Percentiles rank a stretch among this genome's conserved stretches.
Conservation (phyloP, 768 basidiomycete species). For the Mycena haematopus region DNA sequence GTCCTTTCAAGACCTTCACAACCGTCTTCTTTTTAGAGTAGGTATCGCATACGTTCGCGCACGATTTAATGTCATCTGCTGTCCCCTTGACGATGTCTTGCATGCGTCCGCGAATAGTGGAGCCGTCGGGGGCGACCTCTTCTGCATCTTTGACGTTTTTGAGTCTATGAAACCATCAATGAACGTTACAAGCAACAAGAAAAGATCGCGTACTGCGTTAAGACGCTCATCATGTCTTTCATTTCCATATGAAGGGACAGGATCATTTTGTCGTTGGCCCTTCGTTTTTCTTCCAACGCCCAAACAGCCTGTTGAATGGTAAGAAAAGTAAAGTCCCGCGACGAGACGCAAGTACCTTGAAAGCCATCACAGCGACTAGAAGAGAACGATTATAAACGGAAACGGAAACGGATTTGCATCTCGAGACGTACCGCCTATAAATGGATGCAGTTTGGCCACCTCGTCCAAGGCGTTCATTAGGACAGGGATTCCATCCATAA, state of each 20-base stretch:
- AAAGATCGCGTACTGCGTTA: conserved; percentile 38
- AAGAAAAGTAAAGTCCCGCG: conserved; percentile 14
- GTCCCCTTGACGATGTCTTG: conserved; percentile 30
- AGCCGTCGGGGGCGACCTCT: conserved; percentile 34
- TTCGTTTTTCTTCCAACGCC: conserved; percentile 46
- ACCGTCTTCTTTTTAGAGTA: conserved; percentile 40
- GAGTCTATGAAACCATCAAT: conserved; percentile 24
- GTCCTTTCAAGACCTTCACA: conserved; percentile 41
- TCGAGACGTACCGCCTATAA: conserved; percentile 33
- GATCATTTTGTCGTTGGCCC: conserved; percentile 48
- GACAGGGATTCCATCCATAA: conserved; percentile 27
- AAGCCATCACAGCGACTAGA: conserved; percentile 30
- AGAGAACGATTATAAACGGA: background rate
- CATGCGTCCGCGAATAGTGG: conserved; percentile 36
- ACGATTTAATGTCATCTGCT: conserved; percentile 41
- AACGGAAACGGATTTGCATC: background rate
- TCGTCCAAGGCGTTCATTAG: conserved; percentile 36
- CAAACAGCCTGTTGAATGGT: conserved; percentile 42
- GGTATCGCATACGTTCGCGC: conserved; percentile 41
- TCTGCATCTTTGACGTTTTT: conserved; percentile 30
- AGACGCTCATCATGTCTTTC: conserved; percentile 44
- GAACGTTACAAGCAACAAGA: background rate
- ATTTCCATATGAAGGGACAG: conserved; percentile 43
- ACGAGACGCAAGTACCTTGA: conserved; percentile 24
- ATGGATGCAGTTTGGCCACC: conserved; percentile 38